A percentile compares a stretch with the other conserved stretches of the same genome.
Conservation (phyloP, 768 basidiomycete species). For the Boletus sensibilis region DNA sequence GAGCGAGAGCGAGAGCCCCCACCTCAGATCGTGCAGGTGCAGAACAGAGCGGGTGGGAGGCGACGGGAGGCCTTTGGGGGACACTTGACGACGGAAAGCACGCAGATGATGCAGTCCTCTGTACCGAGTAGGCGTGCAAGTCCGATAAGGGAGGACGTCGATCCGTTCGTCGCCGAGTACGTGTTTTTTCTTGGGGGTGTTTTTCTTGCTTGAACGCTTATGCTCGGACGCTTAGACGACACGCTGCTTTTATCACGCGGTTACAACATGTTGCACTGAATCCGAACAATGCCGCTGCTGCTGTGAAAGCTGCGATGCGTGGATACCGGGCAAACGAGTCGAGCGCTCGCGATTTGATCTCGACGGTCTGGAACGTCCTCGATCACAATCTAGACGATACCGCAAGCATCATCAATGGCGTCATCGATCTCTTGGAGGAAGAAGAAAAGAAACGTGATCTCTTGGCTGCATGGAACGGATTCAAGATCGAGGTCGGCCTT, state of each 20-base stretch:
- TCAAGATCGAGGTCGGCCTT: slow-evolving; percentile 78
- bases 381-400: slow-evolving; percentile 70
- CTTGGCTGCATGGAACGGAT: slow-evolving; percentile 76
- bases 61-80: slow-evolving; percentile 66
- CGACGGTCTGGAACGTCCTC: slow-evolving; percentile 81
- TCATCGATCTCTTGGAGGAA: slow-evolving; percentile 79
- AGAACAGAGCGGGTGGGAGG: slow-evolving; percentile 36
- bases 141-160: slow-evolving; percentile 43
- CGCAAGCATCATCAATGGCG: slow-evolving; percentile 65
- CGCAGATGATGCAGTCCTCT: slow-evolving; percentile 13
- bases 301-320: slow-evolving; percentile 72
- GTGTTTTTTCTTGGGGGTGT: slow-evolving; percentile 21
- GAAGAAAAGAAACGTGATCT: slow-evolving; percentile 81
- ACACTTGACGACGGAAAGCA: slow-evolving; percentile 45
- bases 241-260: slow-evolving; percentile 62
- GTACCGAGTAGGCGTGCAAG: slow-evolving; percentile 30
- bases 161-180: slow-evolving; percentile 56
- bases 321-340: slow-evolving; percentile 77
- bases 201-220: neutral
- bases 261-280: slow-evolving; percentile 60
- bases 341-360: slow-evolving; percentile 79
- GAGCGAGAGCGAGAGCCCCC: slow-evolving; percentile 49
- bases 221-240: slow-evolving; percentile 48
- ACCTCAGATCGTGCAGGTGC: slow-evolving; percentile 22
- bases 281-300: slow-evolving; percentile 54